Evolutionary conservation across 1,284 basidiomycete genomes (phyloP).

Genomic region (Coniophora puteana): DNA sequence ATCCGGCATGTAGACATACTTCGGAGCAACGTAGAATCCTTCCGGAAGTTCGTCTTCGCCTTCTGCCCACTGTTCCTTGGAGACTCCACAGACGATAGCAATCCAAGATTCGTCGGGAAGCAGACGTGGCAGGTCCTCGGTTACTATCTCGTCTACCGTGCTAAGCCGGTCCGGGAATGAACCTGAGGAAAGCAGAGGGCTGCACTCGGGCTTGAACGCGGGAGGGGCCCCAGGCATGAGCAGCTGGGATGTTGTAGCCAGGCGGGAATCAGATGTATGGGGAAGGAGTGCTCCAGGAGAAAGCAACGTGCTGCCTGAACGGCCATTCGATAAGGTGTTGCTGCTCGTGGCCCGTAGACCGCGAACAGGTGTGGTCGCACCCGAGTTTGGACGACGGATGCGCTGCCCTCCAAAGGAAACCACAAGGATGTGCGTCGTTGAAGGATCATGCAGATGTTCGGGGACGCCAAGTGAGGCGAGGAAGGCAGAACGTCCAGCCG

Average conservation of each 20-base stretch:
- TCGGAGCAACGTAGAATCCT: constrained; percentile 71
- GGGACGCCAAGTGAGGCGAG: constrained; percentile 61
- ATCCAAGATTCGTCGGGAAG: constrained; percentile 72
- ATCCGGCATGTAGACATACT: constrained; percentile 78
- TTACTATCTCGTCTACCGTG: constrained; percentile 10
- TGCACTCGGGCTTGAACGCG: constrained; percentile 22
- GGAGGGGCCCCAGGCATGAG: constrained; percentile 42
- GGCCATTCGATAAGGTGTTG: too few relatives aligned
- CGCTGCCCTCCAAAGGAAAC: constrained; percentile 79
- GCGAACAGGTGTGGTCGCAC: not conserved
- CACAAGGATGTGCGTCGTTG: constrained; percentile 56
- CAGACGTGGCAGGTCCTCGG: constrained; percentile 32
- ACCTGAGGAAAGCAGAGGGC: constrained; percentile 1
- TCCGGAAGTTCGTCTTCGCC: constrained; percentile 49
- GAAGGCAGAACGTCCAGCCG: constrained; percentile 46
- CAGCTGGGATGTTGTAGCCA: constrained; percentile 29
- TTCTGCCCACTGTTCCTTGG: constrained; percentile 53
- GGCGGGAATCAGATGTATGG: not conserved
- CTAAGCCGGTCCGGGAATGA: constrained; percentile 6
- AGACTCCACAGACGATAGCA: constrained; percentile 72
- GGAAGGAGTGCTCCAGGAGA: not conserved
- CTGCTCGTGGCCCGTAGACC: not conserved
- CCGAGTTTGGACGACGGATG: constrained; percentile 44
- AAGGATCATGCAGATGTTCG: constrained; percentile 39
- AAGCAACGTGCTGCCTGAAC: too few relatives aligned